Evolutionary conservation across 441 rosid species (phyloP).

Genomic region (Heliophila coronopifolia): DNA sequence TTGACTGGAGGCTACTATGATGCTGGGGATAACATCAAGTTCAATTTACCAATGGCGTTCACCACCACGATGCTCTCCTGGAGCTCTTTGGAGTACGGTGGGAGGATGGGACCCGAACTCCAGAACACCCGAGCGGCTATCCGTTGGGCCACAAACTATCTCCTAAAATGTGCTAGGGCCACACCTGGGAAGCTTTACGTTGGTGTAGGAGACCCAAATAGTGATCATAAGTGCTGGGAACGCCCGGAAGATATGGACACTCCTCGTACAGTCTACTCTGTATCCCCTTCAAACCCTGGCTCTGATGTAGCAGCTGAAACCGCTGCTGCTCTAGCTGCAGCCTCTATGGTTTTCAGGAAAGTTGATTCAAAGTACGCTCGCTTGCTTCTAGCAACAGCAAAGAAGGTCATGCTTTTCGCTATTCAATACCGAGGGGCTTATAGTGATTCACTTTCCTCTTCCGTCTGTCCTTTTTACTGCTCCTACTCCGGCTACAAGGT

Average conservation of each 20-base stretch:
- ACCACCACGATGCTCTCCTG: conserved; percentile 73
- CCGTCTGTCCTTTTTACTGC: conserved; percentile 88
- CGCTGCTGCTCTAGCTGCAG: conserved; percentile 73
- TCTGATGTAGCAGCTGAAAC: conserved; percentile 85
- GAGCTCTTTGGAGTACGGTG: conserved; percentile 45
- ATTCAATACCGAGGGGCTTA: too few species aligned
- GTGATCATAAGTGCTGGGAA: conserved; percentile 78
- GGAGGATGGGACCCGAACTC: conserved; percentile 47
- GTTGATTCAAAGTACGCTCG: conserved; percentile 47
- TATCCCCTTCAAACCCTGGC: conserved; percentile 47
- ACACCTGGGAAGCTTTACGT: conserved; percentile 50
- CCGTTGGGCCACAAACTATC: conserved; percentile 88
- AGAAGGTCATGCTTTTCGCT: conserved; percentile 74
- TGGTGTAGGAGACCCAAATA: conserved; percentile 6
- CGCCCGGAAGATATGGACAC: conserved; percentile 76
- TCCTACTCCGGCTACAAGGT: conserved; percentile 84
- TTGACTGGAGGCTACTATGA: conserved; percentile 87
- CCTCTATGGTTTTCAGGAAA: conserved; percentile 60
- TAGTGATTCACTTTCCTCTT: too few species aligned
- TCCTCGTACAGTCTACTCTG: conserved; percentile 56
- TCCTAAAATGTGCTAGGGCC: conserved; percentile 66
- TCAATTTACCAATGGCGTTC: conserved; percentile 85
- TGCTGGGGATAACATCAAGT: conserved; percentile 93
- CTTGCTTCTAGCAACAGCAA: conserved; percentile 71
- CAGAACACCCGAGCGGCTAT: conserved; percentile 41